phyloP scores from a whole-genome alignment of 1,284 basidiomycete species.

The Ustilago trichophora region DNA sequence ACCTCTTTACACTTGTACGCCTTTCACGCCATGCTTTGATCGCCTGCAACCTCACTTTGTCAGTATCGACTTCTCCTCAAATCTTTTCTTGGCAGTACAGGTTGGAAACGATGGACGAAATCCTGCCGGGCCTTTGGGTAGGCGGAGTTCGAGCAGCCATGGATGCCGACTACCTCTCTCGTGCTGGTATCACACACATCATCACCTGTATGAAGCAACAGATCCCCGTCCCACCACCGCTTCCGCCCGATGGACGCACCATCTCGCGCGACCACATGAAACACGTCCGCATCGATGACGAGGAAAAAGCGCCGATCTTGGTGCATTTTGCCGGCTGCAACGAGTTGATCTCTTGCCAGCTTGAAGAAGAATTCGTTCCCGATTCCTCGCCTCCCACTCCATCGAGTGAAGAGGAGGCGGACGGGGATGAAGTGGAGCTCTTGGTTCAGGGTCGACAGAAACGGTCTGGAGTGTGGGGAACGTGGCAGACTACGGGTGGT shows the following conservation, averaged over 20 bases:
- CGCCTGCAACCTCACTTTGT: no score
- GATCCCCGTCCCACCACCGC: conserved; percentile 41
- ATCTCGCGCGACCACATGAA: conserved; percentile 55
- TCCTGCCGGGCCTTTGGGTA: conserved; percentile 60
- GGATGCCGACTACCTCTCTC: conserved; percentile 48
- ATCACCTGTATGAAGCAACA: conserved; percentile 57
- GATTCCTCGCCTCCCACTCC: background rate
- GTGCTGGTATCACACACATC: conserved; percentile 54
- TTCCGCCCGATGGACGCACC: conserved; percentile 28
- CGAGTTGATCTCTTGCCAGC: conserved; percentile 59
- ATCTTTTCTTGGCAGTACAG: no score
- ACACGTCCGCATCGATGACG: conserved; percentile 66
- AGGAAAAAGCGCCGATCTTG: conserved; percentile 65
- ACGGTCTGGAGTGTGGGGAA: conserved; percentile 35
- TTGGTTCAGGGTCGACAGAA: conserved; percentile 41
- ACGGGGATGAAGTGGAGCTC: no score
- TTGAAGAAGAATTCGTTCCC: conserved; percentile 46
- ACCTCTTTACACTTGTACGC: no score
- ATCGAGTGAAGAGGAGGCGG: background rate
- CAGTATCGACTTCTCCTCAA: no score
- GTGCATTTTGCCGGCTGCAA: conserved; percentile 62
- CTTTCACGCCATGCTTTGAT: background rate
- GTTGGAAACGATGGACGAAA: conserved; percentile 57
- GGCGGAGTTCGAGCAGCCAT: conserved; percentile 56
- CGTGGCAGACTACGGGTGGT: conserved; percentile 47